Evolutionary conservation across 176 grass and related monocot species (phyloP).

Genomic region (Phoenix dactylifera): DNA sequence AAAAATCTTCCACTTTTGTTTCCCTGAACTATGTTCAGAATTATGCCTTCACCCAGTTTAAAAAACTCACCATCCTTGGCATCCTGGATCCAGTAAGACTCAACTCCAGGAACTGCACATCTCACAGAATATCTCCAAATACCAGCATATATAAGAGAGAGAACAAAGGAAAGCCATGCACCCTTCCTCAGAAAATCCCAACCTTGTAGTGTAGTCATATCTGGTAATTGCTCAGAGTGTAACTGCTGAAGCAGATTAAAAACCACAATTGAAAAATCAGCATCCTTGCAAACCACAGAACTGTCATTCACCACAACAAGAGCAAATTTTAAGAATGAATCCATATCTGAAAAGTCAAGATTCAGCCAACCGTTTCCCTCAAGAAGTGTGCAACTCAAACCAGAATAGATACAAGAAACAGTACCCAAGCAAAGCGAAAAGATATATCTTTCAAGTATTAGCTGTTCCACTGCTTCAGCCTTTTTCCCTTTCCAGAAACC

Average conservation of each 20-base stretch:
- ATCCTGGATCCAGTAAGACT: constrained; percentile 9
- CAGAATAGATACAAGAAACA: constrained; percentile 37
- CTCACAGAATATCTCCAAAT: constrained; percentile 27
- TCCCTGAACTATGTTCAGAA: constrained; percentile 36
- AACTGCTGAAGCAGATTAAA: constrained; percentile 49
- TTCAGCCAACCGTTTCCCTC: constrained; percentile 35
- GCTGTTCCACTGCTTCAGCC: constrained; percentile 49
- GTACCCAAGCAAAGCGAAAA: constrained; percentile 74
- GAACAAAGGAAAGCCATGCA: constrained; percentile 65
- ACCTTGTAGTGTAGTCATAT: constrained; percentile 30
- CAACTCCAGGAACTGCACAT: constrained; percentile 20
- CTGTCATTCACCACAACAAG: constrained; percentile 28
- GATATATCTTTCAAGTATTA: constrained; percentile 82
- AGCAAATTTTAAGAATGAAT: constrained; percentile 44
- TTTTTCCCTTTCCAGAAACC: constrained; percentile 60
- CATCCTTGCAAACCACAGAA: constrained; percentile 31
- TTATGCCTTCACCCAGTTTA: constrained; percentile 37
- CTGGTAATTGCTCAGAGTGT: constrained; percentile 37
- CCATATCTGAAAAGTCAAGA: constrained; percentile 50
- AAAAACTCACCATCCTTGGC: constrained; percentile 22
- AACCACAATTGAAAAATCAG: constrained; percentile 35
- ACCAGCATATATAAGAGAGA: constrained; percentile 52
- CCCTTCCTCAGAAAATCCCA: constrained; percentile 69
- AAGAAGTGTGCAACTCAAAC: constrained; percentile 19
- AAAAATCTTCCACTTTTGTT: constrained; percentile 28